These are phyloP conservation scores for Gossypium longicalyx DNA, from an alignment of 345 rosid species.

Conservation along the genomic window DNA sequence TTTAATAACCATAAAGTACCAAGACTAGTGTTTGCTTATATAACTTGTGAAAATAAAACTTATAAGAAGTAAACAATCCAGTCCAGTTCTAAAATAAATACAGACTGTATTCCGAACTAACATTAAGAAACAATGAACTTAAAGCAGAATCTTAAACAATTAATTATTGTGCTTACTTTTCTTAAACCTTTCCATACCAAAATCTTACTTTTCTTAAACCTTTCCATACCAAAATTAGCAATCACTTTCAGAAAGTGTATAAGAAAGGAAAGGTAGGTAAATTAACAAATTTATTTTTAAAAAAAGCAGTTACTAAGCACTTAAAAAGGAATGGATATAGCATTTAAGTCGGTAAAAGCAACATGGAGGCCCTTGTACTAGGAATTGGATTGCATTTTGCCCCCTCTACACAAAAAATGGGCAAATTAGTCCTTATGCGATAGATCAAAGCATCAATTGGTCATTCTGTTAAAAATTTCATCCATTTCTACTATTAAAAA, in stretches of 20 bases:
- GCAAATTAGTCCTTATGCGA: no score
- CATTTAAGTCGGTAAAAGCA: not conserved
- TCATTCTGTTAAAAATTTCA: no score
- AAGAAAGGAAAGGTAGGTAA: not conserved
- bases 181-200: conserved; percentile 1
- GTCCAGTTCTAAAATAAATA: not conserved
- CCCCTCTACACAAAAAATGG: no score
- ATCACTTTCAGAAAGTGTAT: not conserved
- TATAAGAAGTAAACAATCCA: not conserved
- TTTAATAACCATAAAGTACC: not conserved
- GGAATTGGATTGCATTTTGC: no score
- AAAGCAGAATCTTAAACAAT: not conserved
- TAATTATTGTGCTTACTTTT: not conserved
- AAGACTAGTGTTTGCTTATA: not conserved
- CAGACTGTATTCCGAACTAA: not conserved
- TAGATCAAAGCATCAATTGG: no score
- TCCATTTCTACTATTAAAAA: no score
- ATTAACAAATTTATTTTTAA: not conserved
- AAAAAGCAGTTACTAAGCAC: not conserved
- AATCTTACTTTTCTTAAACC: conserved; percentile 3
- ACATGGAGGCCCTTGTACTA: no score
- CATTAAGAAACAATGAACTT: not conserved
- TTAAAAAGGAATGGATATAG: not conserved
- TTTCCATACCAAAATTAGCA: conserved; percentile 5
- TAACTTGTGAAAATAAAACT: not conserved